Conservation (phyloP, 2,329 filamentous ascomycete genomes). For the Aspergillus fructus region DNA sequence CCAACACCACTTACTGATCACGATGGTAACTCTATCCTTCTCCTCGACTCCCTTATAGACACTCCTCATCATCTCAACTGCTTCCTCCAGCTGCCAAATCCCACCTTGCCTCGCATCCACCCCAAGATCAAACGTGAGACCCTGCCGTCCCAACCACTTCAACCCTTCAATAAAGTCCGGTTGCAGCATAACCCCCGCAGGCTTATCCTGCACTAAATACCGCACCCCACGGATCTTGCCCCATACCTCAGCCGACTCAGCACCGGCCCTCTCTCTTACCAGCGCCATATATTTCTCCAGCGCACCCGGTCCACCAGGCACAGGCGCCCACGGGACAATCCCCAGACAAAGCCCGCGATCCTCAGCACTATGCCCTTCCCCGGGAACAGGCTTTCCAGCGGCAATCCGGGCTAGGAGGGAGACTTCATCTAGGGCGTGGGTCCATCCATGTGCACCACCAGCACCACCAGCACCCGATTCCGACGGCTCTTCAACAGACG, state of each 20-base stretch:
- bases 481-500: slow-evolving; percentile 52
- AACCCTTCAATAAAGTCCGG: slow-evolving; percentile 65
- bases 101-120: slow-evolving; percentile 79
- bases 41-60: slow-evolving; percentile 59
- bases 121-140: slow-evolving; percentile 76
- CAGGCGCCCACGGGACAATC: slow-evolving; percentile 82
- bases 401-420: slow-evolving; percentile 66
- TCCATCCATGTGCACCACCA: slow-evolving; percentile 53
- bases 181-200: slow-evolving; percentile 62
- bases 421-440: slow-evolving; percentile 69
- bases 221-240: slow-evolving; percentile 72
- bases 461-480: slow-evolving; percentile 18
- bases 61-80: slow-evolving; percentile 66
- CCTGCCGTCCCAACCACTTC: slow-evolving; percentile 62
- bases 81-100: slow-evolving; percentile 69
- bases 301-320: slow-evolving; percentile 62
- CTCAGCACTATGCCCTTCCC: slow-evolving; percentile 57
- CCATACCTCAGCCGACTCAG: slow-evolving; percentile 63
- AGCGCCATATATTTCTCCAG: slow-evolving; percentile 65
- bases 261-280: slow-evolving; percentile 50
- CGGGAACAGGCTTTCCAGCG: slow-evolving; percentile 55
- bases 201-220: slow-evolving; percentile 79
- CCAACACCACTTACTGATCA: slow-evolving; percentile 50
- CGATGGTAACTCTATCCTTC: slow-evolving; percentile 64
- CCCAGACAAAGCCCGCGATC: slow-evolving; percentile 62